These are phyloP conservation scores for Stephania yunnanensis DNA, from an alignment of 164 flowering plant species.

Conservation along the genomic window DNA sequence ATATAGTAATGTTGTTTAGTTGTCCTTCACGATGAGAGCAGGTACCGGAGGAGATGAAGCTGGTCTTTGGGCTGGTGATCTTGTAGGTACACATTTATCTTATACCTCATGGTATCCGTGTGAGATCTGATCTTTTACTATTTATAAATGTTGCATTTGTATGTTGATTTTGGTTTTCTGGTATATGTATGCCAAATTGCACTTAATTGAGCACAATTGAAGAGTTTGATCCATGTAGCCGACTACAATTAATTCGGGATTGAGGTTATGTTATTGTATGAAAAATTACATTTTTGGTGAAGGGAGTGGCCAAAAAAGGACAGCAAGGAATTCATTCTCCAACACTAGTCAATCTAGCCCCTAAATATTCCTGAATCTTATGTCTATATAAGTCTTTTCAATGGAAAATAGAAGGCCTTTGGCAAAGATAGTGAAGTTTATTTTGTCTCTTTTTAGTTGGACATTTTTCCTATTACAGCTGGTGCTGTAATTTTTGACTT, in stretches of 20 bases:
- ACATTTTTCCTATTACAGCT: background rate
- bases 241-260: too few species aligned
- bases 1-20: background rate
- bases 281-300: background rate
- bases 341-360: background rate
- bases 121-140: too few species aligned
- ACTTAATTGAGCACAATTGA: too few species aligned
- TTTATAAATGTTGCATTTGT: background rate
- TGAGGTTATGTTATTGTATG: too few species aligned
- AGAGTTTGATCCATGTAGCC: too few species aligned
- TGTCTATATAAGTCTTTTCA: background rate
- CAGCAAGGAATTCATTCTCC: background rate
- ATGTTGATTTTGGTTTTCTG: background rate
- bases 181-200: background rate
- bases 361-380: background rate
- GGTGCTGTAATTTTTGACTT: background rate
- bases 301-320: background rate
- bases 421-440: background rate
- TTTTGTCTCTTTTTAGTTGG: background rate
- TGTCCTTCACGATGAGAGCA: slow-evolving; percentile 69
- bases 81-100: slow-evolving; percentile 90
- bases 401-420: background rate
- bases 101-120: slow-evolving; percentile 1
- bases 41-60: slow-evolving; percentile 99
- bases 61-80: slow-evolving; percentile 99